Base-by-base conservation (phyloP, 2,329 filamentous ascomycete species). In the Anthostomella pinea region DNA sequence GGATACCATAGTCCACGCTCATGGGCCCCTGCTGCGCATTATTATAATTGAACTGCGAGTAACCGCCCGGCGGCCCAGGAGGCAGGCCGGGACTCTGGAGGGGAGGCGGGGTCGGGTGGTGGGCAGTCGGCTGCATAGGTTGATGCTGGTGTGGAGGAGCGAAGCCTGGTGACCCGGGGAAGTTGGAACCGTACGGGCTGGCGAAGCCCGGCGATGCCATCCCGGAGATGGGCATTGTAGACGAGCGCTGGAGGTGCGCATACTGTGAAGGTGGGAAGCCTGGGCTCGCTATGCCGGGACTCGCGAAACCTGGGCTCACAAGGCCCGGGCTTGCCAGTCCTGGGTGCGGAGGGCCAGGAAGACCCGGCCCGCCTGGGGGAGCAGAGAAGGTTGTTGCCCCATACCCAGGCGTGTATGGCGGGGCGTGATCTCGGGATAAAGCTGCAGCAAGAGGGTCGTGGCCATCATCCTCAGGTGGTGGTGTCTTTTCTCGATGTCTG, bases 401-500 rank as follows among this genome's bases (percentile, higher is more conserved):
- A 17, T 72, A 67, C 10, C 68, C 67, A 2, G 73, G 72, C 1
- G 70, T 68, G 35, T 75, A 69, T 1, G 72, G 72, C 0, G 70
- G 70, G 0, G 70, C 69, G 29, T 75, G 70, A 46, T 83, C 79
- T 31, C 76, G 68, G 16, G 68, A 70, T 3, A 82, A 68, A 9
- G 75, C 77, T 32, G 75, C 73, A 4, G 73, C 71, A 15, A 83
- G 62, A 3, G 78, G 79, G 48, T 80, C 75, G 3, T 70, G 65
- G 9, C 70, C 75, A 24, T 71, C 78, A 51, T 89, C 85, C 21
- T 81, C 76, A 3, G 83, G 83, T 4, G 86, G 77, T 3, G 78
- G 86, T 1, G 86, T 91, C 71, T 89, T 89, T 60, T 90, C 86
- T 30, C 86, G 75, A 58, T 86, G 78, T 14, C 74, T 69, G 33